phyloP scores from a whole-genome alignment of 192 early-diverging fungal genomes.

The Podila epicladia region DNA sequence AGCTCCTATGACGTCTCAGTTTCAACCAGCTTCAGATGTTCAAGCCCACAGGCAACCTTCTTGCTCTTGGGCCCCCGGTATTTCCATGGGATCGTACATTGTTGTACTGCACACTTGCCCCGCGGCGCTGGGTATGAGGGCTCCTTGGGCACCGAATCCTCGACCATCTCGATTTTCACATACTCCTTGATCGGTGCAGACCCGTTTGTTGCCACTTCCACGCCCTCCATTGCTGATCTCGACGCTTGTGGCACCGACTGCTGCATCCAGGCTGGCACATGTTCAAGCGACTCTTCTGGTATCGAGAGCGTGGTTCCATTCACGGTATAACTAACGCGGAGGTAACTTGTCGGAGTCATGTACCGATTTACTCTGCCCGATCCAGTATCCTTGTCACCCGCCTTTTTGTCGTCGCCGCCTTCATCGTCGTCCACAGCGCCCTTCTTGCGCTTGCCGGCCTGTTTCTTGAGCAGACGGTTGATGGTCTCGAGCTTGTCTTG shows the following conservation, averaged over 20 bases:
- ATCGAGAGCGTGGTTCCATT: constrained; percentile 54
- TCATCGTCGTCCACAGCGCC: constrained; percentile 70
- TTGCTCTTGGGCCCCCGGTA: constrained; percentile 59
- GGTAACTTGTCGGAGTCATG: constrained; percentile 37
- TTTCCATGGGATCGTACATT: constrained; percentile 62
- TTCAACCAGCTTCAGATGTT: constrained; percentile 57
- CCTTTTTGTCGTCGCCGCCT: constrained; percentile 56
- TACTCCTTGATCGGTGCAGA: constrained; percentile 12
- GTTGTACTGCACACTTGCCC: constrained; percentile 56
- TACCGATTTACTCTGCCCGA: constrained; percentile 7
- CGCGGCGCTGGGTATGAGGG: constrained; percentile 57
- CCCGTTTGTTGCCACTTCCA: neutral
- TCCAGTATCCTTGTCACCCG: constrained; percentile 6
- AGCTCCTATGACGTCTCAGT: constrained; percentile 7
- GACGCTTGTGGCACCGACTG: constrained; percentile 3
- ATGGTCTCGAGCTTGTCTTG: constrained; percentile 82
- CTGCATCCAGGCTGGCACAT: constrained; percentile 34
- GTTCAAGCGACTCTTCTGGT: constrained; percentile 35
- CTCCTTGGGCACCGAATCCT: constrained; percentile 38
- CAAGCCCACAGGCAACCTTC: constrained; percentile 68
- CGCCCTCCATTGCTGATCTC: neutral
- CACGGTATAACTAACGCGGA: constrained; percentile 41
- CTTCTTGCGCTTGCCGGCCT: constrained; percentile 73
- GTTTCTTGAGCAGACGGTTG: constrained; percentile 84
- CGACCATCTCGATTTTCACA: constrained; percentile 17